Evolutionary conservation across 2,329 filamentous ascomycete species (phyloP), one percentile per base, ranked within the genome.

Genomic region (Fulvia fulva): DNA sequence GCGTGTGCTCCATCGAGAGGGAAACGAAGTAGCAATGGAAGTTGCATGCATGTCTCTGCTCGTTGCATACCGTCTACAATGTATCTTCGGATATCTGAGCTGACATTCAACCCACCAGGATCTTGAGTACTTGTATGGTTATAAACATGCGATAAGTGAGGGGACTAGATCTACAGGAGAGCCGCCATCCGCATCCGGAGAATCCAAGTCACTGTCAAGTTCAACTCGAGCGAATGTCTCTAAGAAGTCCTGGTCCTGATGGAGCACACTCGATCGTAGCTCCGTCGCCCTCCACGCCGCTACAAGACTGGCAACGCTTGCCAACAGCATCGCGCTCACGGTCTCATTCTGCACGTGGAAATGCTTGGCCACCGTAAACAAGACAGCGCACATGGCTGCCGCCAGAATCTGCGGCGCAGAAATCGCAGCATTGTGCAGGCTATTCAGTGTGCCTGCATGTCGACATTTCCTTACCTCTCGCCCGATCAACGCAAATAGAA

Each of bases 371-470:
- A 37, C 34, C 34, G n/a, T 37, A 14, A 37, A 37, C 34, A 37
- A 37, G 34, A 37, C 3, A n/a, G 34, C 34, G 34, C 21, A 30
- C 51, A 26, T 37, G n/a, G 22, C 51, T 1, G 51, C 51, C 3
- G 51, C 32, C 16, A 53, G 51, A n/a, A 45, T 53, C 16, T 55
- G 44, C 19, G 43, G 26, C 12, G 44, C 44, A 16, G 53, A 55
- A 22, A 55, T 28, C 2, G 53, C 44, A 22, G 53, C 53, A 28
- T 55, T 55, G 45, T 55, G 53, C 53, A 55, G 45, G 34, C 53
- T 55, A 16, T 45, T 55, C 44, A 55, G 16, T 4, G 53, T 55
- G 11, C 44, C 53, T 21, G 53, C 53, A 50, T 55, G 21, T 21
- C 49, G 53, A 16, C 44, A 50, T n/a, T n/a, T 30, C 21, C 44